These are phyloP conservation scores for Anethum foeniculum DNA, from an alignment of 140 eudicot species.

Conservation along the genomic window DNA sequence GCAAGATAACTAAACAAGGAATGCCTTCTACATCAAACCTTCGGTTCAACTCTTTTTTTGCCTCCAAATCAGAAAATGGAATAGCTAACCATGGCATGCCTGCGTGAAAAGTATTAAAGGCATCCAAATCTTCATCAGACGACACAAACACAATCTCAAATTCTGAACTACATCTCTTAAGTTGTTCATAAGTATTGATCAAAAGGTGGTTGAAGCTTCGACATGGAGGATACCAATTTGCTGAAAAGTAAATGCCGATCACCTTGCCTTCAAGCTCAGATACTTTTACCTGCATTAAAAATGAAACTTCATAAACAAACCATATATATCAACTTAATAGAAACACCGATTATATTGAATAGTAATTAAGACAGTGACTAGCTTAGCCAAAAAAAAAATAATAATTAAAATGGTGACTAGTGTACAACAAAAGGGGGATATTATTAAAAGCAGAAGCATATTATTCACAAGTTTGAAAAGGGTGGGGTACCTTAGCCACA, in stretches of 20 bases:
- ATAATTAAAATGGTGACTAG: not conserved
- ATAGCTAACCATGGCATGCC: conserved; percentile 87
- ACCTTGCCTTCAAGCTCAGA: conserved; percentile 71
- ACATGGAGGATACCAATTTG: conserved; percentile 77
- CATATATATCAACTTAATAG: not conserved
- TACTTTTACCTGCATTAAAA: conserved; percentile 50
- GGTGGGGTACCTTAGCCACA: conserved; percentile 10
- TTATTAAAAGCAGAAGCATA: not conserved
- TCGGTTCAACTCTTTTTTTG: conserved; percentile 42
- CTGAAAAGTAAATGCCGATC: conserved; percentile 71
- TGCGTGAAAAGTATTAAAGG: conserved; percentile 45
- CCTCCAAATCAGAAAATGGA: conserved; percentile 71
- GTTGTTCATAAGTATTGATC: conserved; percentile 42
- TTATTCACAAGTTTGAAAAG: not conserved
- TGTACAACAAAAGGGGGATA: not conserved
- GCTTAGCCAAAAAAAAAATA: no score
- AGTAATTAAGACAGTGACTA: not conserved
- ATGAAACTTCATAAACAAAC: not conserved
- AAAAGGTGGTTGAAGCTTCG: conserved; percentile 48
- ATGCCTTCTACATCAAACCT: conserved; percentile 64
- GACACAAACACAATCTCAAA: conserved; percentile 79
- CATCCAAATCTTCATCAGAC: conserved; percentile 65
- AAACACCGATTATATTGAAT: not conserved
- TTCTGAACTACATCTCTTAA: conserved; percentile 26
- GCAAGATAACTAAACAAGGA: conserved; percentile 64